Percentiles rank a stretch among this genome's conserved stretches.
These are phyloP conservation scores for Rosa rugosa DNA, from an alignment of 306 rosid genomes.

Conservation along the genomic window DNA sequence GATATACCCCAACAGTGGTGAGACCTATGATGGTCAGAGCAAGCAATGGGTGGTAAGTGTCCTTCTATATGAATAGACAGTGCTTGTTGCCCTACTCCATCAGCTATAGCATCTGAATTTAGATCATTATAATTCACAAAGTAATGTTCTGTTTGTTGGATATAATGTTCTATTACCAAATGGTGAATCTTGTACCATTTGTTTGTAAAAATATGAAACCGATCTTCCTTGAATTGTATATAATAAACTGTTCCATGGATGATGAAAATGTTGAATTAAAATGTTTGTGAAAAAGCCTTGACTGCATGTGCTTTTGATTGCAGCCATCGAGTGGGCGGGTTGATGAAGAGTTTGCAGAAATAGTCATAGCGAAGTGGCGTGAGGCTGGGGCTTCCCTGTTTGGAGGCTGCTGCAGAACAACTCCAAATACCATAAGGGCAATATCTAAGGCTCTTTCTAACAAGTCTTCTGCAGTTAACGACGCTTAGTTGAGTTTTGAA, in stretches of 20 bases:
- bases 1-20: no score
- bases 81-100: no score
- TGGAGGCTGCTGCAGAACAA: constrained; percentile 94
- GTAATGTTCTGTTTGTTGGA: no score
- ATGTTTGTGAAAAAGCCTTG: not conserved
- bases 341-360: constrained; percentile 69
- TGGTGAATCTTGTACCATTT: no score
- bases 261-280: not conserved
- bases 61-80: no score
- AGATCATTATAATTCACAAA: no score
- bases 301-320: constrained; percentile 2
- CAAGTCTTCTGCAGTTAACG: not conserved
- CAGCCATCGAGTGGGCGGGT: constrained; percentile 53
- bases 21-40: no score
- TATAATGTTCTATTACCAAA: no score
- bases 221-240: not conserved
- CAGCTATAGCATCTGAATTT: no score
- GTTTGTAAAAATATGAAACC: not conserved
- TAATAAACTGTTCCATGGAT: not conserved
- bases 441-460: no score
- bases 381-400: constrained; percentile 77
- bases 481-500: no score
- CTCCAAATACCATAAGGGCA: constrained; percentile 55
- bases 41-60: no score
- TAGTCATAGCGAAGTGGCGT: constrained; percentile 63